Percentiles rank a stretch among this genome's conserved stretches.
phyloP scores from a whole-genome alignment of 352 stramenopile species.

The Pythium phragmitis region DNA sequence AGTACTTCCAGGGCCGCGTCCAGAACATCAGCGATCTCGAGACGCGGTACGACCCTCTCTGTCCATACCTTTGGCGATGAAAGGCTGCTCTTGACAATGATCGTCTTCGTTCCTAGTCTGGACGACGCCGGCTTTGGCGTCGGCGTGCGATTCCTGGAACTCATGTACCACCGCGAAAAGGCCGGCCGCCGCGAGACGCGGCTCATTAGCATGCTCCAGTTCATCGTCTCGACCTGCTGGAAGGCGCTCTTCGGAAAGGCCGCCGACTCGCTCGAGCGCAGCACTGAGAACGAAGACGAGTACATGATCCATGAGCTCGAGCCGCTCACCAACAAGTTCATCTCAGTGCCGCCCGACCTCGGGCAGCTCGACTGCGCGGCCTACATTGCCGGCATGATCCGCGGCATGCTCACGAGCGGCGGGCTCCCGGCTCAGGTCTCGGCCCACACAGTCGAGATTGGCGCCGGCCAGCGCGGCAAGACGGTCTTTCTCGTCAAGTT shows the following conservation, averaged over 20 bases:
- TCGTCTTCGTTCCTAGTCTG: constrained; percentile 47
- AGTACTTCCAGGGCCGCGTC: constrained; percentile 96
- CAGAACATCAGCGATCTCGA: constrained; percentile 96
- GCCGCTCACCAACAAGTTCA: constrained; percentile 95
- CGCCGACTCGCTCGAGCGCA: constrained; percentile 95
- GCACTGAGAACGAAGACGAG: constrained; percentile 97
- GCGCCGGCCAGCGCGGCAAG: constrained; percentile 62
- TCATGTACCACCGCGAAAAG: constrained; percentile 88
- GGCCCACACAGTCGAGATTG: constrained; percentile 71
- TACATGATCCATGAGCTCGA: constrained; percentile 97
- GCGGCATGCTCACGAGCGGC: constrained; percentile 83
- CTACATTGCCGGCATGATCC: constrained; percentile 95
- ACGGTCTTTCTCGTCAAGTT: constrained; percentile 90
- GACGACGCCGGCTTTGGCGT: constrained; percentile 95
- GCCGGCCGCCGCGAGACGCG: constrained; percentile 75
- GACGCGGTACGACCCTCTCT: constrained; percentile 40
- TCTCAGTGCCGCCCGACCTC: constrained; percentile 94
- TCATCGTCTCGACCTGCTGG: constrained; percentile 94
- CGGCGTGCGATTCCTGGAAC: constrained; percentile 93
- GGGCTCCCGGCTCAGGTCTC: constrained; percentile 81
- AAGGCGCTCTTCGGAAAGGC: constrained; percentile 96
- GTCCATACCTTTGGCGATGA: no score
- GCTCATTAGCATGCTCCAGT: constrained; percentile 88
- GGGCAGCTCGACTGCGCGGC: constrained; percentile 95
- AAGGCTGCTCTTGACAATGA: background rate